Base-by-base conservation (phyloP, 2,329 filamentous ascomycete species). In the Penicillium sp. region DNA sequence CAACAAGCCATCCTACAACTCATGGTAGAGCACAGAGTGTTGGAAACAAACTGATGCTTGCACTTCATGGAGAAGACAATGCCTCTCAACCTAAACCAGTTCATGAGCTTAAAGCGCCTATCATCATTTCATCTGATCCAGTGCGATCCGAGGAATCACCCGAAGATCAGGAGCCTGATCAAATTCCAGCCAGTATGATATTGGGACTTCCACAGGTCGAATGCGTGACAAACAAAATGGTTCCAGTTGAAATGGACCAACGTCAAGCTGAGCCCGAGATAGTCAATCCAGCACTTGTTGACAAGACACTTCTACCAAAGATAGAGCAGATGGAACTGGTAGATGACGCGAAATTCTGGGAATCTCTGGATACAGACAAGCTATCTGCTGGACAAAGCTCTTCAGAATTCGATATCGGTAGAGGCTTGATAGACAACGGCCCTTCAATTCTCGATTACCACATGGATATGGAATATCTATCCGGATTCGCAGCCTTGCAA, bases 381-480 rank as follows among this genome's bases (percentile, higher is more conserved):
- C 6, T 26, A 23, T 29, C 51, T 13, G 27, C 23, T 16, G 27
- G 32, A 26, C 26, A 11, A 7, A 30, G 41, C n/a, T 54, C 39
- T 32, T 34, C 39, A 19, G 51, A 44, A 6, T 13, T 44, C 11
- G 46, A 54, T 26, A 10, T 34, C 2, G 40, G 51, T 18, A 50
- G 46, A 34, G 46, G 46, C 19, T 16, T 54, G 32, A 39, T 50
- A 11, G 32, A 32, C 11, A 32, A 34, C 4, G 39, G 35, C 8
- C 51, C 51, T 32, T 54, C 51, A 11, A 44, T 54, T 7, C 40
- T 54, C n/a, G 51, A 54, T 23, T 50, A 54, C 27, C 51, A 54
- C 34, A 50, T 54, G 51, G 51, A 34, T 26, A 50, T 50, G 46
- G 51, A 54, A 44, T 40, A 54, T 38, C 18, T 54, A 14, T 27